Conservation (phyloP, 805 yeast genomes). For the Candida maris region DNA sequence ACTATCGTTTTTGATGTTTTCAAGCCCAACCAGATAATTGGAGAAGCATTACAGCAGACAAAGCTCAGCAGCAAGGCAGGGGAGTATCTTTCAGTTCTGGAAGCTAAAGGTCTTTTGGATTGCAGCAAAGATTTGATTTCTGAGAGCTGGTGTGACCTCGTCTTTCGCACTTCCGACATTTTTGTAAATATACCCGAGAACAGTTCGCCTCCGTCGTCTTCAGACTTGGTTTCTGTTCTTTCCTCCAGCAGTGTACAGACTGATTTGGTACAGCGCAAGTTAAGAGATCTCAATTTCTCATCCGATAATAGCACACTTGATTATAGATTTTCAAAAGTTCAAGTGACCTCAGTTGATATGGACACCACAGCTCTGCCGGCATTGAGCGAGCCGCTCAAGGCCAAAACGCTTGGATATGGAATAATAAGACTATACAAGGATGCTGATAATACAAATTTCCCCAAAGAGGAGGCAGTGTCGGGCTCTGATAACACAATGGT, state of each 20-base stretch:
- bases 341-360: conserved; percentile 31
- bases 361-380: conserved; percentile 9
- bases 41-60: conserved; percentile 14
- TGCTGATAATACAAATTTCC: conserved; percentile 32
- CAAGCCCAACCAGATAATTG: conserved; percentile 22
- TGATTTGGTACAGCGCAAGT: conserved; percentile 12
- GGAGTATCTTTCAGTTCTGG: conserved; percentile 15
- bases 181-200: conserved; percentile 13
- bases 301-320: conserved; percentile 19
- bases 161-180: conserved; percentile 17
- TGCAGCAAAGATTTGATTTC: conserved; percentile 17
- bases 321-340: conserved; percentile 34
- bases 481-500: conserved; percentile 63
- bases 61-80: conserved; percentile 13
- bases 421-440: conserved; percentile 65
- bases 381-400: conserved; percentile 46
- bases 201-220: conserved; percentile 5
- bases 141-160: conserved; percentile 25
- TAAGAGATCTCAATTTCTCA: conserved; percentile 5
- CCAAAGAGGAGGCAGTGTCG: conserved; percentile 9
- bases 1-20: conserved; percentile 29
- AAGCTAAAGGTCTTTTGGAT: conserved; percentile 16
- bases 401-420: conserved; percentile 69
- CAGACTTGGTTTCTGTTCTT: conserved; percentile 7
- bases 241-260: conserved; percentile 7